Conservation (phyloP, 495 filamentous ascomycete species). For the Penicillium manginii region DNA sequence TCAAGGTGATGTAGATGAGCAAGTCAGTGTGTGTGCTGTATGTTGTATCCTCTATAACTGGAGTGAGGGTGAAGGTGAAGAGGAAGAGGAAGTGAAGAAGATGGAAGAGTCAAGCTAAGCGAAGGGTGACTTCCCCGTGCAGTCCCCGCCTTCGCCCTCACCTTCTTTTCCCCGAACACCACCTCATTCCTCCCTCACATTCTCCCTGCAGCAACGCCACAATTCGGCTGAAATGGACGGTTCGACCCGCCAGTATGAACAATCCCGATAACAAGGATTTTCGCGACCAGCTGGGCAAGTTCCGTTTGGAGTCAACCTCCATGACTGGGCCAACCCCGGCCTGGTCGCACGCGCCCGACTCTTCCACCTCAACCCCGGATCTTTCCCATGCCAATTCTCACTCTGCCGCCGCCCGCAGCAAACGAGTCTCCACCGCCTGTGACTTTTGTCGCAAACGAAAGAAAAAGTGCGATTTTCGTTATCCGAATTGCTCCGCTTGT, state of each 20-base stretch:
- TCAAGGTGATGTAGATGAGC: background rate
- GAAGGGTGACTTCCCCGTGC: too few relatives aligned
- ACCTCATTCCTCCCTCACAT: background rate
- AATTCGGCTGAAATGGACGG: background rate
- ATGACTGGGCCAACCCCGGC: conserved; percentile 15
- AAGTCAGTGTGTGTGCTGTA: too few relatives aligned
- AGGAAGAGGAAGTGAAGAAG: too few relatives aligned
- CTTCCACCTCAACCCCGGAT: background rate
- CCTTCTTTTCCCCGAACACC: background rate
- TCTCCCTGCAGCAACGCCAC: background rate
- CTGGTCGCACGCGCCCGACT: conserved; percentile 18
- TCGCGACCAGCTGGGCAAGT: conserved; percentile 51
- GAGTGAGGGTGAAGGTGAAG: too few relatives aligned
- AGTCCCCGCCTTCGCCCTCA: background rate
- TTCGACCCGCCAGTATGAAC: conserved; percentile 29
- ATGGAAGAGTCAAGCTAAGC: too few relatives aligned
- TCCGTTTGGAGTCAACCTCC: conserved; percentile 42
- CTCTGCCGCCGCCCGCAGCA: conserved; percentile 31
- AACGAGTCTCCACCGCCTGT: conserved; percentile 54
- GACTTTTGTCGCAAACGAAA: conserved; percentile 58
- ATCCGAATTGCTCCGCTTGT: conserved; percentile 57
- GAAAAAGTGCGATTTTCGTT: conserved; percentile 59
- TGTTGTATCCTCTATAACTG: too few relatives aligned
- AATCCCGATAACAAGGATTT: conserved; percentile 45
- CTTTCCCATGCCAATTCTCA: background rate